These are phyloP conservation scores for Pseudomassariella vexata DNA, from an alignment of 2,329 filamentous ascomycete genomes.

Conservation along the genomic window DNA sequence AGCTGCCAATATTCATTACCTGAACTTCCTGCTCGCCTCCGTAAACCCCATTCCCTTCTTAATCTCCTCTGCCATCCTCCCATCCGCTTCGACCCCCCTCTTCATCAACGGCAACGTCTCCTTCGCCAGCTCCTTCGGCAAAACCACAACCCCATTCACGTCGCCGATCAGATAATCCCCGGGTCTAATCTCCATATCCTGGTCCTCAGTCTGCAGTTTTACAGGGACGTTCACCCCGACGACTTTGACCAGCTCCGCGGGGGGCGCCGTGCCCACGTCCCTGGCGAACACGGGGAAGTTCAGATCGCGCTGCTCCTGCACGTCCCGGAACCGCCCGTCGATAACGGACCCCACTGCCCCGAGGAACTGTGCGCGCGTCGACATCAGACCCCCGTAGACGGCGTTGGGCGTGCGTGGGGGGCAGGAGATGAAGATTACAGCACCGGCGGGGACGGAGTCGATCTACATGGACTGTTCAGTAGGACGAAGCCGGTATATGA, in stretches of 20 bases:
- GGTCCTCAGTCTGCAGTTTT: slow-evolving; percentile 28
- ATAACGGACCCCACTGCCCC: slow-evolving; percentile 43
- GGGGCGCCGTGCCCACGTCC: slow-evolving; percentile 37
- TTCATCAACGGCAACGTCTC: slow-evolving; percentile 33
- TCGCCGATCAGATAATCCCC: slow-evolving; percentile 40
- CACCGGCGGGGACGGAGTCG: slow-evolving; percentile 38
- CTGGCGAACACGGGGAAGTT: slow-evolving; percentile 40
- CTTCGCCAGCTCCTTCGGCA: slow-evolving; percentile 32
- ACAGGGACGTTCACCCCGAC: slow-evolving; percentile 34
- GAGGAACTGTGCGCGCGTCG: slow-evolving; percentile 35
- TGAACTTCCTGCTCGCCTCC: slow-evolving; percentile 37
- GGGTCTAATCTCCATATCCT: slow-evolving; percentile 31
- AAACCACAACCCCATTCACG: slow-evolving; percentile 38
- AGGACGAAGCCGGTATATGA: slow-evolving; percentile 3
- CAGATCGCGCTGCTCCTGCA: slow-evolving; percentile 46
- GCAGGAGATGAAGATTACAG: slow-evolving; percentile 45
- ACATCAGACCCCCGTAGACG: slow-evolving; percentile 50
- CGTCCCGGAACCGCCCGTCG: slow-evolving; percentile 45
- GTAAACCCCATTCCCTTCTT: slow-evolving; percentile 35
- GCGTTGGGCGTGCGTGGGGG: slow-evolving; percentile 40
- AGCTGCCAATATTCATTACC: no score
- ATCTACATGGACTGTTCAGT: slow-evolving; percentile 28
- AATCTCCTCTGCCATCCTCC: slow-evolving; percentile 34
- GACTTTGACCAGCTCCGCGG: slow-evolving; percentile 35
- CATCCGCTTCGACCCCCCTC: slow-evolving; percentile 35